Evolutionary conservation across 176 grass and related monocot genomes (phyloP), one percentile per base, ranked within the genome.

Genomic region (Oryza brachyantha): DNA sequence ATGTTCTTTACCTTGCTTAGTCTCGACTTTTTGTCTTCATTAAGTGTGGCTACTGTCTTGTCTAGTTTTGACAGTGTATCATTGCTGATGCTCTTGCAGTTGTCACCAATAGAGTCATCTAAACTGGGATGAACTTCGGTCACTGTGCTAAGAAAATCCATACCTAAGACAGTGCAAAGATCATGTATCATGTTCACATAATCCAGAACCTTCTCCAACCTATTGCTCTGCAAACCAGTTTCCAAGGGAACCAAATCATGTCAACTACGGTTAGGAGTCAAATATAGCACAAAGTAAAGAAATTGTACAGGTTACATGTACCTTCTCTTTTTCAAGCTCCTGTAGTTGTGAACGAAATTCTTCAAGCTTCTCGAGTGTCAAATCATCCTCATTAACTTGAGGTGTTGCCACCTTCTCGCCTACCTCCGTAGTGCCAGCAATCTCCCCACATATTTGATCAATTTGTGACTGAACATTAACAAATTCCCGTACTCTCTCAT

Each of bases 281-380:
- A 34, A 45, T 73, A 29, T 10, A 46, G 19, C 41, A 68, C 2
- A 6, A 48, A 74, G 0, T 11, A 17, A 52, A 26, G 32, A 61
- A 21, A 45, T 43, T 58, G 24, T 10, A 57, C 52, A 57, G 21
- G 19, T 24, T 34, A 35, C 24, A 72, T 32, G 13, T 48, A 99
- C 96, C 96, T 99, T 99, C 88, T 99, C 96, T 91, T 91, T 99
- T 81, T 99, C 86, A 81, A 99, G 96, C 32, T 93, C 92, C 70
- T 96, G 92, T 65, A 95, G 86, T 16, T 99, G 90, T 73, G 90
- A 90, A 26, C 84, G 83, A 54, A 91, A 96, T 66, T 99, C 96
- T 80, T 96, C 90, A 55, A 99, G 84, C 48, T 82, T 96, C 50
- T 99, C 86, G 36, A 96, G 81, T 54, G 96, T 91, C 75, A 99